Evolutionary conservation across 2,329 filamentous ascomycete species (phyloP).

Genomic region (Penicillium sp.): DNA sequence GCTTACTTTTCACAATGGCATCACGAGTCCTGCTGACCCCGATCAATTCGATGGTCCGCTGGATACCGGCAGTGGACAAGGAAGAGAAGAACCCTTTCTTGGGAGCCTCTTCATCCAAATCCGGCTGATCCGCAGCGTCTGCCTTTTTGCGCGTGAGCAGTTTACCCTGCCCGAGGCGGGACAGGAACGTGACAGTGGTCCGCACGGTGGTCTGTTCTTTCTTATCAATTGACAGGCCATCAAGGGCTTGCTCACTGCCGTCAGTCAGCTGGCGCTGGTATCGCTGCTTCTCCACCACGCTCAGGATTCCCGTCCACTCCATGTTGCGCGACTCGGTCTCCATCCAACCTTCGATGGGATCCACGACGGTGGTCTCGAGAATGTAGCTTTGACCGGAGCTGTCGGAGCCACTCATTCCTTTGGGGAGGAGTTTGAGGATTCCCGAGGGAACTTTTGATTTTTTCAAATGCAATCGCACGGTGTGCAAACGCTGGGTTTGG

Average conservation of each 20-base stretch:
- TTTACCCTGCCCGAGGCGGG: slow-evolving; percentile 54
- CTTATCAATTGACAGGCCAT: slow-evolving; percentile 33
- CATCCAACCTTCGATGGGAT: slow-evolving; percentile 60
- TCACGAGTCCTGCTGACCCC: slow-evolving; percentile 55
- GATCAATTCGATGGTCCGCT: slow-evolving; percentile 59
- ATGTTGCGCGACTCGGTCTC: slow-evolving; percentile 59
- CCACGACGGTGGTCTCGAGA: slow-evolving; percentile 57
- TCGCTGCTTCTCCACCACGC: slow-evolving; percentile 56
- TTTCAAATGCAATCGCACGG: slow-evolving; percentile 57
- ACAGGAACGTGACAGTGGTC: slow-evolving; percentile 57
- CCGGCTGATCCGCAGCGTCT: slow-evolving; percentile 31
- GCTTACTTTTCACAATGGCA: slow-evolving; percentile 56
- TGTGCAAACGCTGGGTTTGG: slow-evolving; percentile 54
- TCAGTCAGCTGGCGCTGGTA: slow-evolving; percentile 45
- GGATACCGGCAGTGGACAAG: slow-evolving; percentile 55
- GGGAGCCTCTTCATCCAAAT: slow-evolving; percentile 46
- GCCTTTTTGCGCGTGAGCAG: slow-evolving; percentile 41
- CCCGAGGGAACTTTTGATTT: slow-evolving; percentile 56
- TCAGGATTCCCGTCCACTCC: slow-evolving; percentile 61
- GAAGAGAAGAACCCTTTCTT: slow-evolving; percentile 54
- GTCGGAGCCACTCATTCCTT: slow-evolving; percentile 52
- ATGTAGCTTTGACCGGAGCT: slow-evolving; percentile 58
- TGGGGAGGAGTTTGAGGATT: slow-evolving; percentile 56
- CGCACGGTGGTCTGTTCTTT: slow-evolving; percentile 51
- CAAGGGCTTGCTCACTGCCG: slow-evolving; percentile 16